Evolutionary conservation across 495 filamentous ascomycete species (phyloP).

Genomic region (Penicillium dipodomyicola): DNA sequence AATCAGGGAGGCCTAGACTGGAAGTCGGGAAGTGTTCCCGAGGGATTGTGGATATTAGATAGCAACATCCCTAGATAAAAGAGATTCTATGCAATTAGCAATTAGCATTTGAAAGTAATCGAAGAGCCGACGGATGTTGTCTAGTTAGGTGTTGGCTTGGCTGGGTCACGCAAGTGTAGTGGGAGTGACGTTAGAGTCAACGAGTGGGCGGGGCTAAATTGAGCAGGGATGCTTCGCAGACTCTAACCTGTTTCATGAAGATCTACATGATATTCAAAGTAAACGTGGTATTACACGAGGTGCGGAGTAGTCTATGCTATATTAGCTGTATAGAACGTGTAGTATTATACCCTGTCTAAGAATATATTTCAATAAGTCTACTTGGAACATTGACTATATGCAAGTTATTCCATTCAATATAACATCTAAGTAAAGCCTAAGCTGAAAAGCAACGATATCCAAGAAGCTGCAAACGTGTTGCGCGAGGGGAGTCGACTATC

Average conservation of each 20-base stretch:
- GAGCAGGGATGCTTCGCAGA: neutral
- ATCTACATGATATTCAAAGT: no score
- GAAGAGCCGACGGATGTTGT: neutral
- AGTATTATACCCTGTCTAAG: no score
- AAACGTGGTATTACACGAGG: no score
- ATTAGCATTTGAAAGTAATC: neutral
- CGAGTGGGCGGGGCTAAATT: slow-evolving; percentile 7
- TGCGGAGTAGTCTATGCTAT: neutral
- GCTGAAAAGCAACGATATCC: no score
- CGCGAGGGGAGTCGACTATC: slow-evolving; percentile 1
- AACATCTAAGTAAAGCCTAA: no score
- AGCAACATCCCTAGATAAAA: neutral
- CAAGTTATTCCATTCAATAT: no score
- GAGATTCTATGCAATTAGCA: neutral
- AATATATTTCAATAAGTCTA: no score
- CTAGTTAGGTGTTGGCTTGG: slow-evolving; percentile 10
- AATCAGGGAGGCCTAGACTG: neutral
- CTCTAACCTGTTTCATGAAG: neutral
- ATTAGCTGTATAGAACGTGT: no score
- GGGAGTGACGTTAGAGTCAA: slow-evolving; percentile 24
- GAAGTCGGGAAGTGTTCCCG: neutral
- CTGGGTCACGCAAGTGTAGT: slow-evolving; percentile 26
- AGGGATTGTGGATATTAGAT: neutral
- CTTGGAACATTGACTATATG: no score
- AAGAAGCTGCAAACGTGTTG: no score